Base-by-base conservation (phyloP, 179 eudicot genomes). In the Corrigiola litoralis region DNA sequence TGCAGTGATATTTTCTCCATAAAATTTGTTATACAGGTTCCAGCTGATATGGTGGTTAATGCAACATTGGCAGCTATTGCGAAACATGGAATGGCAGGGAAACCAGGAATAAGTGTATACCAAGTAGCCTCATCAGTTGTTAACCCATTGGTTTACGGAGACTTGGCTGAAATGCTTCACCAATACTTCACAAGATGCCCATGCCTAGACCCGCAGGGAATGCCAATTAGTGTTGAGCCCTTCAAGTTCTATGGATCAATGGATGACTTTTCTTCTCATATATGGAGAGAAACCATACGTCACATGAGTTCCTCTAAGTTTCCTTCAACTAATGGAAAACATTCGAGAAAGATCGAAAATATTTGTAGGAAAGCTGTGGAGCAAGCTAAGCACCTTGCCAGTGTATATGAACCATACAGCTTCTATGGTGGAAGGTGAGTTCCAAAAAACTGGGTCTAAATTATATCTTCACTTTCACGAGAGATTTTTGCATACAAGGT, bases 11-110 rank as follows among this genome's bases (percentile, higher is more conserved):
- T 53, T 32, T 44, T 25, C 20, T 37, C 17, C 20, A 24, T 38
- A 25, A 8, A 55, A 28, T 32, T n/a, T 44, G 38, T 61, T 46
- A 65, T 52, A 56, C 81, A 94, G 99, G 92, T 94, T 53, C 99
- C 99, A 47, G 99, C 88, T 63, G 99, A 94, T 69, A 94, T 94
- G 96, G 99, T 94, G 34, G 99, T 85, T 14, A 94, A 86, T 68
- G 97, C 97, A 12, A 91, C 88, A 54, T 70, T 90, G 61, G 97
- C 99, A 67, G 99, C 99, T 31, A 88, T 94, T 64, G 97, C 97
- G 14, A 91, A 94, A 78, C 99, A 94, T 45, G 96, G 94, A 58
- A 58, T 77, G 46, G 73, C 73, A 25, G 88, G 90, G 44, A 85
- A 86, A 69, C 55, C 96, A 46, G 99, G 74, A 24, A 80, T 76